Evolutionary conservation across 2,329 filamentous ascomycete genomes (phyloP).

Genomic region (Didymella exigua): DNA sequence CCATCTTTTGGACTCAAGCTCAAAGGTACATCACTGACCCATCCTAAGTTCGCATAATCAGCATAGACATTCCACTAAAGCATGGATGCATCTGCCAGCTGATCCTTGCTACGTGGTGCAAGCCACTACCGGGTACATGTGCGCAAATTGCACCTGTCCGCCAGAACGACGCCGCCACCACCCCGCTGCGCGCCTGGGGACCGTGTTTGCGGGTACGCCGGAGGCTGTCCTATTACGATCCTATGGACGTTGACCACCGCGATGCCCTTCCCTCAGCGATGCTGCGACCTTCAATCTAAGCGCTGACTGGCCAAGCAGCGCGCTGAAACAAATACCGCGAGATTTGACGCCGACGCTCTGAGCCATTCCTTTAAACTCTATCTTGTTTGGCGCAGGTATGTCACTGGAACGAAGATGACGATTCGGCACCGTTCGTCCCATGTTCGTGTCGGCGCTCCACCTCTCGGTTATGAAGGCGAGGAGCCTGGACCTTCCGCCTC

Average conservation of each 20-base stretch:
- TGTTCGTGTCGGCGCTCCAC: conserved; percentile 31
- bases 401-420: conserved; percentile 26
- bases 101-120: conserved; percentile 2
- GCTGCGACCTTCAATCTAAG: neutral
- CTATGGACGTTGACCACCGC: neutral
- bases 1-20: too few relatives aligned
- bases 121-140: conserved; percentile 19
- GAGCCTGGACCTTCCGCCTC: conserved; percentile 22
- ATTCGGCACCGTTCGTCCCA: conserved; percentile 32
- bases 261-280: neutral
- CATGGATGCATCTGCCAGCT: conserved; percentile 8
- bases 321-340: conserved; percentile 8
- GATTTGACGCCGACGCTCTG: conserved; percentile 7
- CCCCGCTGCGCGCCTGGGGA: conserved; percentile 11
- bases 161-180: conserved; percentile 3
- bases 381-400: conserved; percentile 19
- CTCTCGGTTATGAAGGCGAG: conserved; percentile 11
- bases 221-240: neutral
- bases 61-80: neutral
- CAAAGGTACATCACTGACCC: too few relatives aligned
- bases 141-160: conserved; percentile 15
- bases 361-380: conserved; percentile 11
- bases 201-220: conserved; percentile 1
- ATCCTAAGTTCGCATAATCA: neutral
- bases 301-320: neutral